Base-by-base conservation (phyloP, 176 grass and related monocot genomes). In the Ensete glaucum region DNA sequence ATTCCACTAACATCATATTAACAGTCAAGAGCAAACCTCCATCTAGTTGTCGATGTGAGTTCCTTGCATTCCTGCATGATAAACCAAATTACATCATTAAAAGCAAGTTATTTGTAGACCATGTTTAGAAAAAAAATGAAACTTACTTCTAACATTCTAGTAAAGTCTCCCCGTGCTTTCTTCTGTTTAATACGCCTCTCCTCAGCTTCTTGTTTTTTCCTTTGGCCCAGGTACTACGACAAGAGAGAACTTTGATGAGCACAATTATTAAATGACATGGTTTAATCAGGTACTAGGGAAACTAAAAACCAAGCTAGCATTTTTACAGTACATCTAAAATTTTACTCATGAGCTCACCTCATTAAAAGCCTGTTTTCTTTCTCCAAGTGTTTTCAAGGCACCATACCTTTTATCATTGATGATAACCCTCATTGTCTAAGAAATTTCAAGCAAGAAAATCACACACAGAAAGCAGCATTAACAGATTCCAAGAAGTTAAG, bases 351-450 rank as follows among this genome's bases (percentile, higher is more conserved):
- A 58, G 24, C 53, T 74, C 53, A 99, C 95, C 95, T 99, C 95
- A 77, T 99, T 99, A 80, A 99, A 94, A 84, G 91, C 91, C 78
- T 99, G 95, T 69, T 99, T 99, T 82, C 91, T 91, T 81, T 99
- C 95, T 78, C 95, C 95, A 85, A 99, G 95, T 71, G 95, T 94
- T 85, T 94, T 94, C 66, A 94, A 74, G 64, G 91, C 87, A 82
- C 87, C 87, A 80, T 94, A 94, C 73, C 91, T 87, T 76, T 94
- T 94, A 82, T 94, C 91, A 81, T 90, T 94, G 72, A 94, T 94
- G 69, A 99, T 99, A 78, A 91, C 86, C 69, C 95, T 91, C 95
- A 99, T 99, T 77, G 95, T 77, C 95, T 99, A 63, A 83, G 52
- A 71, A 29, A 72, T 83, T 50, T 50, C 19, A 27, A 88, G 11